phyloP scores from a whole-genome alignment of 495 filamentous ascomycete genomes.

The Daldinia loculata region DNA sequence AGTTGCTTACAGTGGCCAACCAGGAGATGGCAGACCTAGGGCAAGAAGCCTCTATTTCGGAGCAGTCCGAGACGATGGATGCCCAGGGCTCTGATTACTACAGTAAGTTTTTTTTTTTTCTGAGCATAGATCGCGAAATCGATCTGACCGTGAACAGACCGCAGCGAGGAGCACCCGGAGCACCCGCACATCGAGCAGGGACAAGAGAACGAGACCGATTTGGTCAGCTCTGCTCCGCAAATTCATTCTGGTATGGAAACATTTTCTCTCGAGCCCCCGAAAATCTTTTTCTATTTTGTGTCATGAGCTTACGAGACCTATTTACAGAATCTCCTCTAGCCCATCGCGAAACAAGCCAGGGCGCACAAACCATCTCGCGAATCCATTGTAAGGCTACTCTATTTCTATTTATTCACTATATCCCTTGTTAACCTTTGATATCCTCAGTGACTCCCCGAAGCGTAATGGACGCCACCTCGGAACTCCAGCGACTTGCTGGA shows the following conservation, averaged over 20 bases:
- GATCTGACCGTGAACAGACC: not conserved
- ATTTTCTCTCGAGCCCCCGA: not conserved
- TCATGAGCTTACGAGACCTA: not conserved
- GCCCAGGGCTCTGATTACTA: not conserved
- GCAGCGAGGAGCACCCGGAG: not conserved
- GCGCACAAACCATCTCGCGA: not conserved
- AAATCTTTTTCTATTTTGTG: not conserved
- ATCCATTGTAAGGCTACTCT: not conserved
- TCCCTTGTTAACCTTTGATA: conserved; percentile 2
- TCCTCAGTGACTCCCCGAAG: not conserved
- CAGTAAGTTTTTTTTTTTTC: conserved; percentile 2
- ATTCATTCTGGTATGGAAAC: not conserved
- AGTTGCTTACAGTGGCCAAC: not conserved
- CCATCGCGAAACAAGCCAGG: not conserved
- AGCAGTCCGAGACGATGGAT: not conserved
- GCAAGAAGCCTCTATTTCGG: not conserved
- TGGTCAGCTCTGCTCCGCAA: not conserved
- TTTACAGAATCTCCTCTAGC: not conserved
- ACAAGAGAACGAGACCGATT: not conserved
- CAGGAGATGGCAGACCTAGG: not conserved
- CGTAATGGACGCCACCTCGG: conserved; percentile 21
- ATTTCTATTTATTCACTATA: not conserved
- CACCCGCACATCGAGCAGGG: not conserved
- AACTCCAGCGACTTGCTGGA: conserved; percentile 9
- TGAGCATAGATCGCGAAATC: not conserved